These are phyloP conservation scores for Leucocoprinus sp. DNA, from an alignment of 768 basidiomycete species.

Conservation along the genomic window DNA sequence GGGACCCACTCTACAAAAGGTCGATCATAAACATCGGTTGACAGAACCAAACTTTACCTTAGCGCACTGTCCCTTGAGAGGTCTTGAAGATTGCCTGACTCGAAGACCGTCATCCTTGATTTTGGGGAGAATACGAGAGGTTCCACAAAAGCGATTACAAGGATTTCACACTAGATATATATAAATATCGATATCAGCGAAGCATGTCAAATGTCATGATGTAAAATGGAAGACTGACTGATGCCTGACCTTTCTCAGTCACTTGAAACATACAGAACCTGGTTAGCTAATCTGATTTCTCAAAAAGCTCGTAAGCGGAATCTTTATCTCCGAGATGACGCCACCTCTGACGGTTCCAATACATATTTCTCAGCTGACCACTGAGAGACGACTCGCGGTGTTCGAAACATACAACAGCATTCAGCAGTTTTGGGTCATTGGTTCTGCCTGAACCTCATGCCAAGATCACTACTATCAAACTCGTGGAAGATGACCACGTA, in stretches of 20 bases:
- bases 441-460: too few species aligned
- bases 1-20: not conserved
- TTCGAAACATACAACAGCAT: too few species aligned
- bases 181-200: not conserved
- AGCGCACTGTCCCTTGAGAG: not conserved
- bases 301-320: too few species aligned
- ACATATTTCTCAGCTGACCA: too few species aligned
- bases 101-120: not conserved
- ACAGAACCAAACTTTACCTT: not conserved
- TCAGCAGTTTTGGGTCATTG: too few species aligned
- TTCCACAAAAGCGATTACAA: too few species aligned
- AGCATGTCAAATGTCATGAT: not conserved
- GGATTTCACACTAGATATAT: too few species aligned
- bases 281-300: not conserved
- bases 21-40: not conserved
- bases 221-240: not conserved
- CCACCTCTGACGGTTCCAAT: too few species aligned
- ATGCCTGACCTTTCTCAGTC: not conserved
- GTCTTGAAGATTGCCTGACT: not conserved
- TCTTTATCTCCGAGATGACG: too few species aligned
- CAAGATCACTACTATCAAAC: too few species aligned
- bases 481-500: too few species aligned
- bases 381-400: too few species aligned
- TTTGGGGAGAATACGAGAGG: not conserved
- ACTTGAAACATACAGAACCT: not conserved